These are phyloP conservation scores for Suhomyces chickasaworum DNA, from an alignment of 1,139 yeast species.

Conservation along the genomic window DNA sequence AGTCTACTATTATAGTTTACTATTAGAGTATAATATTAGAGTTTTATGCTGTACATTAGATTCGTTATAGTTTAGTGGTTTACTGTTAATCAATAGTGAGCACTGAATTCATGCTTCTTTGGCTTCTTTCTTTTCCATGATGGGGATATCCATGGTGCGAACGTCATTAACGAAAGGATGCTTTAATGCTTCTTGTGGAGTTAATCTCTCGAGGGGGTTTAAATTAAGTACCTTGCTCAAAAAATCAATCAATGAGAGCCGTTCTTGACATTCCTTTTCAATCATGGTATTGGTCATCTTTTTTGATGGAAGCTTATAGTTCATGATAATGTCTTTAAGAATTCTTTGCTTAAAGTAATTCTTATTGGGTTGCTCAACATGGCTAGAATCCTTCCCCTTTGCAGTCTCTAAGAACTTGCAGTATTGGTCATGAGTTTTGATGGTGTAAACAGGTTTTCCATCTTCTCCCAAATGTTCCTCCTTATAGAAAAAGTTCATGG, in stretches of 20 bases:
- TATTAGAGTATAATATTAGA: too few relatives aligned
- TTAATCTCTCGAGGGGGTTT: slow-evolving; percentile 93
- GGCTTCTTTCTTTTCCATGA: slow-evolving; percentile 2
- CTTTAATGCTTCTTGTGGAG: slow-evolving; percentile 91
- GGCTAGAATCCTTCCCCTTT: slow-evolving; percentile 37
- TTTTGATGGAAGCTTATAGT: slow-evolving; percentile 71
- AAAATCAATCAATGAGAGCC: slow-evolving; percentile 76
- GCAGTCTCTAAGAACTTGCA: slow-evolving; percentile 36
- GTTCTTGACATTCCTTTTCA: slow-evolving; percentile 71
- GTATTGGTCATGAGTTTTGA: slow-evolving; percentile 41
- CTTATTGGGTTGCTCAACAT: slow-evolving; percentile 77
- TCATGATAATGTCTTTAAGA: slow-evolving; percentile 72
- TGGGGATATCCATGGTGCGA: slow-evolving; percentile 13
- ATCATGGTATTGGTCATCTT: slow-evolving; percentile 66
- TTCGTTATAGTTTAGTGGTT: not conserved
- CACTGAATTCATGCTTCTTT: slow-evolving; percentile 1
- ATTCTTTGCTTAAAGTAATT: slow-evolving; percentile 78
- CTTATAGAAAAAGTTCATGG: slow-evolving; percentile 68
- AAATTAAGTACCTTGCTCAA: slow-evolving; percentile 73
- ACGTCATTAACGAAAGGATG: slow-evolving; percentile 78
- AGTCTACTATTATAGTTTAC: too few relatives aligned
- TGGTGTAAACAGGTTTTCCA: slow-evolving; percentile 32
- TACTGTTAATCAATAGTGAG: not conserved
- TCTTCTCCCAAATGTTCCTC: slow-evolving; percentile 25
- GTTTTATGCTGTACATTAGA: slow-evolving; percentile 3